A percentile compares a stretch with the other conserved stretches of the same genome.
These are phyloP conservation scores for Camptophora hylomeconis DNA, from an alignment of 2,329 filamentous ascomycete genomes.

Conservation along the genomic window DNA sequence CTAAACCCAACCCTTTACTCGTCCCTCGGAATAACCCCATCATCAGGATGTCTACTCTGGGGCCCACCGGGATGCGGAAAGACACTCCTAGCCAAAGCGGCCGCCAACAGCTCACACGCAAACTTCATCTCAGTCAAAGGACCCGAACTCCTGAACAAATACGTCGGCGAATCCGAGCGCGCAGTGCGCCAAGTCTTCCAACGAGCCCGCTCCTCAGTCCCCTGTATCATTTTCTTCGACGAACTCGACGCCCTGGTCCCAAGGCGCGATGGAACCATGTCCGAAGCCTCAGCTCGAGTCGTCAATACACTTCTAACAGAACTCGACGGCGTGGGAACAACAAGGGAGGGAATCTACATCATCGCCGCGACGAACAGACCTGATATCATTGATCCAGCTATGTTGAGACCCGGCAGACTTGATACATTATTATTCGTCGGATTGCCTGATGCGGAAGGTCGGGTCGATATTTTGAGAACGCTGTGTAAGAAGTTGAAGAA, in stretches of 20 bases:
- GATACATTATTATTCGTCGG: slow-evolving; percentile 85
- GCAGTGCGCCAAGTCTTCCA: slow-evolving; percentile 85
- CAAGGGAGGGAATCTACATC: slow-evolving; percentile 76
- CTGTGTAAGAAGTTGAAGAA: slow-evolving; percentile 37
- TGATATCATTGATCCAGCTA: slow-evolving; percentile 91
- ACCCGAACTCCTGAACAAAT: slow-evolving; percentile 92
- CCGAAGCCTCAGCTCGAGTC: slow-evolving; percentile 73
- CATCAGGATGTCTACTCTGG: slow-evolving; percentile 86
- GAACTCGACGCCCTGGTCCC: slow-evolving; percentile 90
- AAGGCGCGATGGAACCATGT: slow-evolving; percentile 61
- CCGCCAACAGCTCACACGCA: slow-evolving; percentile 86
- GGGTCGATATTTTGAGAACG: slow-evolving; percentile 73
- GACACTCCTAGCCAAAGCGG: slow-evolving; percentile 87
- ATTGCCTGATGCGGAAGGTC: slow-evolving; percentile 62
- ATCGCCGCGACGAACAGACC: slow-evolving; percentile 91
- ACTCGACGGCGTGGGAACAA: slow-evolving; percentile 66
- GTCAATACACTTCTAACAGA: slow-evolving; percentile 94
- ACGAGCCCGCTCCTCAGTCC: slow-evolving; percentile 70
- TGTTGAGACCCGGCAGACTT: slow-evolving; percentile 80
- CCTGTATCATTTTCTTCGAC: slow-evolving; percentile 96
- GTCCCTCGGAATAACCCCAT: slow-evolving; percentile 63
- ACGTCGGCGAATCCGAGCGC: slow-evolving; percentile 89
- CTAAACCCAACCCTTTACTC: slow-evolving; percentile 65
- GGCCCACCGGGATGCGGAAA: slow-evolving; percentile 95
- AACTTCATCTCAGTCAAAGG: slow-evolving; percentile 99